These are phyloP conservation scores for Rosa chinensis DNA, from an alignment of 306 rosid genomes.

Conservation along the genomic window DNA sequence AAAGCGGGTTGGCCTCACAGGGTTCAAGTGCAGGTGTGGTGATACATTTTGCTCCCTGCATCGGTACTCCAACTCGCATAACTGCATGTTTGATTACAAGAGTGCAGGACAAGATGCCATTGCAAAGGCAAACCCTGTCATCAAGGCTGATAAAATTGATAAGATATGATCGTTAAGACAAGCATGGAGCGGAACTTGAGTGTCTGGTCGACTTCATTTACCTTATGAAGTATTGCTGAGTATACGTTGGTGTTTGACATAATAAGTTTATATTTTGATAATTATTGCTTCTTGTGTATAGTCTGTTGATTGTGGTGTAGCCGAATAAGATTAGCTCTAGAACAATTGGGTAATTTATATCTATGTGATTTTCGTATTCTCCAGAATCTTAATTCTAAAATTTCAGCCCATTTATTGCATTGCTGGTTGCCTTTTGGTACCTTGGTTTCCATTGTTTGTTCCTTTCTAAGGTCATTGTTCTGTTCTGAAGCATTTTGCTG, in stretches of 20 bases:
- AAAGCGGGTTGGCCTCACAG: slow-evolving; percentile 21
- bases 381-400: neutral
- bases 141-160: slow-evolving; percentile 30
- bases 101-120: slow-evolving; percentile 20
- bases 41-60: slow-evolving; percentile 26
- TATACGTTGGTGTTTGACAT: slow-evolving; percentile 7
- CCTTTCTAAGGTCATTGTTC: neutral
- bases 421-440: neutral
- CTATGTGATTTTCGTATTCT: neutral
- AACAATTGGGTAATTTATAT: slow-evolving; percentile 6
- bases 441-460: neutral
- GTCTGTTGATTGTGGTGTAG: slow-evolving; percentile 19
- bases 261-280: neutral
- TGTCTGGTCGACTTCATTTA: neutral
- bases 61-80: slow-evolving; percentile 27
- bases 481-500: neutral
- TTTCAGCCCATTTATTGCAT: neutral
- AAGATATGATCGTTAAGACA: slow-evolving; percentile 17
- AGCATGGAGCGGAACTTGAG: neutral
- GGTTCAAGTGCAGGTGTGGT: slow-evolving; percentile 29
- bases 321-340: neutral
- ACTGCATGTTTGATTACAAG: slow-evolving; percentile 28
- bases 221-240: neutral
- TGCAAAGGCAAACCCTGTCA: slow-evolving; percentile 24
- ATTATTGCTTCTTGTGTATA: slow-evolving; percentile 9